Conservation (phyloP, 2,329 filamentous ascomycete genomes). For the Cylindrodendrum hubeiense region DNA sequence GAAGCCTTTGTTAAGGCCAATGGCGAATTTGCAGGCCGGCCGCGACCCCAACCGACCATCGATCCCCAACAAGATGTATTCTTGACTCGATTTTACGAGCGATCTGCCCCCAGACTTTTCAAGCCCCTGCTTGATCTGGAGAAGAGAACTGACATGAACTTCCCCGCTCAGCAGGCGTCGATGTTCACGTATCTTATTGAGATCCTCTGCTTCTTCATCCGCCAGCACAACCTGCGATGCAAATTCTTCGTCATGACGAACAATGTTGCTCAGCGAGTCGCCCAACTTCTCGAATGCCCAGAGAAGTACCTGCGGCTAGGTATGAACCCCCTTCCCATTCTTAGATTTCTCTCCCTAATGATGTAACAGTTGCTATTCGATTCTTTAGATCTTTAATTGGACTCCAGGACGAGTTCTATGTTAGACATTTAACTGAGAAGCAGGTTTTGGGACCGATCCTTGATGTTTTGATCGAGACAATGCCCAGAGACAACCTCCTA, state of each 20-base stretch:
- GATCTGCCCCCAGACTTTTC: slow-evolving; percentile 87
- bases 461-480: slow-evolving; percentile 84
- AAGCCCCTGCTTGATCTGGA: slow-evolving; percentile 87
- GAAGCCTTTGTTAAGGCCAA: slow-evolving; percentile 74
- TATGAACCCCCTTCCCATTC: slow-evolving; percentile 55
- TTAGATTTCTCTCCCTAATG: slow-evolving; percentile 41
- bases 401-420: slow-evolving; percentile 92
- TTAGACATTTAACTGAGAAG: slow-evolving; percentile 85
- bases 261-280: slow-evolving; percentile 81
- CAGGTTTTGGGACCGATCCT: slow-evolving; percentile 87
- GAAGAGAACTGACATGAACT: slow-evolving; percentile 73
- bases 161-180: slow-evolving; percentile 87
- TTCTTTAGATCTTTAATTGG: slow-evolving; percentile 91
- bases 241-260: slow-evolving; percentile 89
- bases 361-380: slow-evolving; percentile 79
- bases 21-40: slow-evolving; percentile 76
- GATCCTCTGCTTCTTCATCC: slow-evolving; percentile 92
- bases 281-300: slow-evolving; percentile 82
- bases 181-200: slow-evolving; percentile 93
- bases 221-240: slow-evolving; percentile 87
- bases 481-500: slow-evolving; percentile 92
- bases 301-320: slow-evolving; percentile 95
- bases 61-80: slow-evolving; percentile 88
- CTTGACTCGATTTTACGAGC: slow-evolving; percentile 89
- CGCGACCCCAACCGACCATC: slow-evolving; percentile 63